These are phyloP conservation scores for Nemophila menziesii DNA, from an alignment of 257 asterid species.

Conservation along the genomic window DNA sequence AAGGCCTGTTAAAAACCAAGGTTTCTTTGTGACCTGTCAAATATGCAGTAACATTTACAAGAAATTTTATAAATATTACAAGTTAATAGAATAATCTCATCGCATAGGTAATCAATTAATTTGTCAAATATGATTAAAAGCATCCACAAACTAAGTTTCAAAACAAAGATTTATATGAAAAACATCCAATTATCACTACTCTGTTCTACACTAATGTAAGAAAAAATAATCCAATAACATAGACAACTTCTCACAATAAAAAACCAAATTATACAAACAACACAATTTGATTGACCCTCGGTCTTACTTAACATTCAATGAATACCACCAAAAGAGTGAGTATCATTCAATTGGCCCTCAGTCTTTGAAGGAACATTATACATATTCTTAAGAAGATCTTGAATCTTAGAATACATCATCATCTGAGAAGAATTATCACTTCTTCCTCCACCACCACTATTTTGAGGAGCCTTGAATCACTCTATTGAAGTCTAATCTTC, in stretches of 20 bases:
- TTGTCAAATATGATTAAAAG: too few relatives aligned
- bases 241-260: too few relatives aligned
- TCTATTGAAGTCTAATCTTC: conserved; percentile 80
- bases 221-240: conserved; percentile 8
- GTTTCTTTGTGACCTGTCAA: too few relatives aligned
- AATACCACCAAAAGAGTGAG: conserved; percentile 23
- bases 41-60: too few relatives aligned
- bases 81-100: too few relatives aligned
- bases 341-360: conserved; percentile 25
- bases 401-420: conserved; percentile 28
- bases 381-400: neutral
- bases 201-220: conserved; percentile 9
- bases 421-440: conserved; percentile 72
- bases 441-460: conserved; percentile 42
- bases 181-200: conserved; percentile 1
- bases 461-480: too few relatives aligned
- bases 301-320: conserved; percentile 18
- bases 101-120: too few relatives aligned
- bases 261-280: conserved; percentile 12
- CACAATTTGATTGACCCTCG: conserved; percentile 15
- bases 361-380: conserved; percentile 22
- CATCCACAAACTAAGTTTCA: neutral
- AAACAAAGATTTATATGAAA: conserved; percentile 11
- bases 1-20: too few relatives aligned
- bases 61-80: too few relatives aligned